Conservation (phyloP, 2,329 filamentous ascomycete genomes). For the Claviceps citrina region DNA sequence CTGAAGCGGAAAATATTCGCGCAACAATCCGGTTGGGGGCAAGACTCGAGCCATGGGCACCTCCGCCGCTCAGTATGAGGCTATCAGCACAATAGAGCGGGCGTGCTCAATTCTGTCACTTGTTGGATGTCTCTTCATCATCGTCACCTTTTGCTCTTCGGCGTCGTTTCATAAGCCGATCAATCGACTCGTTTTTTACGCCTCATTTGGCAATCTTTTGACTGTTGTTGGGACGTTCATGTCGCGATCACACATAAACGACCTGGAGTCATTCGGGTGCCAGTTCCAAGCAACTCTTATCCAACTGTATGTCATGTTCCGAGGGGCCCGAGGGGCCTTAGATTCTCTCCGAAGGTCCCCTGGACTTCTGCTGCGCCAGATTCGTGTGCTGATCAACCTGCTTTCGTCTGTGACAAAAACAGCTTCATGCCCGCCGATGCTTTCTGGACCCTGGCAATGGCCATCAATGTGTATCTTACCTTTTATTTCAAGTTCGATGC, state of each 20-base stretch:
- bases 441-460: constrained; percentile 68
- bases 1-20: neutral
- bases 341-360: no score
- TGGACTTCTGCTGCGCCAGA: no score
- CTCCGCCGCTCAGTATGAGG: constrained; percentile 26
- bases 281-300: constrained; percentile 67
- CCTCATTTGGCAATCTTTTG: constrained; percentile 66
- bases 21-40: neutral
- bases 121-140: constrained; percentile 54
- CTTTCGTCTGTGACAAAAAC: constrained; percentile 9
- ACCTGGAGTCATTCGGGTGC: constrained; percentile 37
- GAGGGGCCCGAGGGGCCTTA: no score
- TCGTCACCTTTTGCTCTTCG: constrained; percentile 53
- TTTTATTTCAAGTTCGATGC: constrained; percentile 63
- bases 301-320: constrained; percentile 57
- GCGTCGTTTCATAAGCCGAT: constrained; percentile 69
- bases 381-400: neutral
- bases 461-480: constrained; percentile 67
- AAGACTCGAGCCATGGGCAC: neutral
- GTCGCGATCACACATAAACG: constrained; percentile 41
- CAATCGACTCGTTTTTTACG: constrained; percentile 72
- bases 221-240: constrained; percentile 65
- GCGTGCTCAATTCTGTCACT: constrained; percentile 56
- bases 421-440: constrained; percentile 70
- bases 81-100: constrained; percentile 49